A percentile compares a stretch with the other conserved stretches of the same genome.
These are phyloP conservation scores for Gastrolobium villosum DNA, from an alignment of 306 rosid species.

Conservation along the genomic window DNA sequence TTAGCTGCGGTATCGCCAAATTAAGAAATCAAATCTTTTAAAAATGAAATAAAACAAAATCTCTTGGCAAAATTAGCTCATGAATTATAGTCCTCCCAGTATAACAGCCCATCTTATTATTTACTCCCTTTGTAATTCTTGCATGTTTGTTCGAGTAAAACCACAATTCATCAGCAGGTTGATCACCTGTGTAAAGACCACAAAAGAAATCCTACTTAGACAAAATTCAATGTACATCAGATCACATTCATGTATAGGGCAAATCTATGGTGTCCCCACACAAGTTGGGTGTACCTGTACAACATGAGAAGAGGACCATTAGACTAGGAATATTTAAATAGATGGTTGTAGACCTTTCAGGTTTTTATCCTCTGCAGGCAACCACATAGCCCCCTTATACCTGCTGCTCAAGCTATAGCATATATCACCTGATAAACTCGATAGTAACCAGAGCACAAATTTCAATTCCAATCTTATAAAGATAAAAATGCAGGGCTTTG, in stretches of 20 bases:
- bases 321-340: background rate
- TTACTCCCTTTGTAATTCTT: background rate
- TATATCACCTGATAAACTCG: background rate
- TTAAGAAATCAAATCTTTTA: background rate
- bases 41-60: background rate
- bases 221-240: constrained; percentile 12
- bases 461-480: background rate
- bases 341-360: background rate
- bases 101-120: background rate
- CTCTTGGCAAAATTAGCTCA: constrained; percentile 1
- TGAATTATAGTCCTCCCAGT: background rate
- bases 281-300: background rate
- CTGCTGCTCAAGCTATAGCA: background rate
- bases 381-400: constrained; percentile 10
- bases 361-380: background rate
- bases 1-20: background rate
- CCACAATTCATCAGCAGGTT: constrained; percentile 4
- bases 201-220: constrained; percentile 9
- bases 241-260: background rate
- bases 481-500: constrained; percentile 23
- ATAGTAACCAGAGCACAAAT: background rate
- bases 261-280: background rate
- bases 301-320: background rate
- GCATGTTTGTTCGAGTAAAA: background rate
- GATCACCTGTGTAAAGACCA: constrained; percentile 30